A percentile compares a stretch with the other conserved stretches of the same genome.
Evolutionary conservation across 164 flowering plant genomes (phyloP).

Genomic region (Stephania japonica): DNA sequence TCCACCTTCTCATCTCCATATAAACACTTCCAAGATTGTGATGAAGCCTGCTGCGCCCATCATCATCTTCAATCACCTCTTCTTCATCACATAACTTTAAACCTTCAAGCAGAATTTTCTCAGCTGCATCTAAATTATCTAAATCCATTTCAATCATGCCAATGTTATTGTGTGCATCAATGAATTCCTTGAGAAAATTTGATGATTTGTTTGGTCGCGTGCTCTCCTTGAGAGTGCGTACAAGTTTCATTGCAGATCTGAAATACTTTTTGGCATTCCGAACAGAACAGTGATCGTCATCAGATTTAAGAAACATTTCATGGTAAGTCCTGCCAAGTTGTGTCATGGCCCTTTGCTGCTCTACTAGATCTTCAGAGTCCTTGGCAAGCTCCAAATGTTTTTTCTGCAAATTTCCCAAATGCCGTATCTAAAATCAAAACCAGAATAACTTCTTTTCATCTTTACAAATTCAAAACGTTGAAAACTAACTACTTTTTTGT

Average conservation of each 20-base stretch:
- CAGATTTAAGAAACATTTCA: conserved; percentile 62
- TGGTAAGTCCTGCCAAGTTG: conserved; percentile 96
- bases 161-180: conserved; percentile 86
- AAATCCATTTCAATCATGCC: conserved; percentile 96
- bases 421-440: conserved; percentile 1
- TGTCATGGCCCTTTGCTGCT: conserved; percentile 93
- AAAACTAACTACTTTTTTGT: neutral
- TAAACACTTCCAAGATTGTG: conserved; percentile 86
- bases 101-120: conserved; percentile 53
- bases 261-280: conserved; percentile 86
- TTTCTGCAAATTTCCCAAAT: conserved; percentile 42
- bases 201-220: conserved; percentile 31
- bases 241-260: conserved; percentile 69
- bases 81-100: conserved; percentile 83
- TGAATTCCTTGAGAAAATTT: conserved; percentile 65
- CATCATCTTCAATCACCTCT: conserved; percentile 69
- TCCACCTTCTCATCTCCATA: conserved; percentile 73
- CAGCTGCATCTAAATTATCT: conserved; percentile 75
- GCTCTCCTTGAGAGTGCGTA: conserved; percentile 52
- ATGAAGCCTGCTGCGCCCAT: conserved; percentile 80
- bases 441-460: neutral
- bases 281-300: conserved; percentile 54
- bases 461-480: neutral
- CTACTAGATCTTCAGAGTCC: conserved; percentile 57
- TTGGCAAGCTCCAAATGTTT: conserved; percentile 85